These are phyloP conservation scores for Populus simonii DNA, from an alignment of 345 rosid species.

Conservation along the genomic window DNA sequence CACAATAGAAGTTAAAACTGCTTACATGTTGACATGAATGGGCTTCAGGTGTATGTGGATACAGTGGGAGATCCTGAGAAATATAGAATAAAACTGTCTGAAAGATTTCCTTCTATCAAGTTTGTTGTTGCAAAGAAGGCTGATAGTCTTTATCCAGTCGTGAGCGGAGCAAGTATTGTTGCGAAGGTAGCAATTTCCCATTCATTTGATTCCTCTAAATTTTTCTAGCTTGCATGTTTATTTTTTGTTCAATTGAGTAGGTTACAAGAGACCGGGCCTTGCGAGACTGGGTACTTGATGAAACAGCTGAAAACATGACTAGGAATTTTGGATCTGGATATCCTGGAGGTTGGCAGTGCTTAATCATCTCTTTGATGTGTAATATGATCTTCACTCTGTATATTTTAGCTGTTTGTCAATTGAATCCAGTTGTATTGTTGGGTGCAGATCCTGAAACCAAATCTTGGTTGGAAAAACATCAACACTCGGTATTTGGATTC, in stretches of 20 bases:
- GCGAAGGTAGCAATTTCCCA: constrained; percentile 66
- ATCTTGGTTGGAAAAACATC: constrained; percentile 74
- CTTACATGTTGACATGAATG: background rate
- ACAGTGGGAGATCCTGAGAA: constrained; percentile 93
- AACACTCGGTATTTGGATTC: constrained; percentile 80
- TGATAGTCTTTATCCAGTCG: constrained; percentile 90
- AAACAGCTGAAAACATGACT: constrained; percentile 63
- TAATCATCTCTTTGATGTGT: background rate
- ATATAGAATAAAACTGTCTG: constrained; percentile 67
- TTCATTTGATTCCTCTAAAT: background rate
- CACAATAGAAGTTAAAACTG: background rate
- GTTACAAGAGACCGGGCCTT: constrained; percentile 91
- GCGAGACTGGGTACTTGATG: constrained; percentile 76
- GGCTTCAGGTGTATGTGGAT: constrained; percentile 76
- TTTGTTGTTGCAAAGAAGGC: constrained; percentile 96
- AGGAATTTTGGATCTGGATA: constrained; percentile 93
- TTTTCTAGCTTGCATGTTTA: background rate
- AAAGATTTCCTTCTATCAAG: constrained; percentile 75
- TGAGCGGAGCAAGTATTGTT: constrained; percentile 94
- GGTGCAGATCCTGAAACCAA: constrained; percentile 82
- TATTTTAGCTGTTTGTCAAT: background rate
- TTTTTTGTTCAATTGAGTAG: constrained; percentile 34
- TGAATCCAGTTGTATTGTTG: constrained; percentile 6
- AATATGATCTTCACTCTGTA: background rate
- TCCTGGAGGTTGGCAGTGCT: constrained; percentile 69